phyloP scores from a whole-genome alignment of 2,329 filamentous ascomycete species.

The Juglanconis sp. region DNA sequence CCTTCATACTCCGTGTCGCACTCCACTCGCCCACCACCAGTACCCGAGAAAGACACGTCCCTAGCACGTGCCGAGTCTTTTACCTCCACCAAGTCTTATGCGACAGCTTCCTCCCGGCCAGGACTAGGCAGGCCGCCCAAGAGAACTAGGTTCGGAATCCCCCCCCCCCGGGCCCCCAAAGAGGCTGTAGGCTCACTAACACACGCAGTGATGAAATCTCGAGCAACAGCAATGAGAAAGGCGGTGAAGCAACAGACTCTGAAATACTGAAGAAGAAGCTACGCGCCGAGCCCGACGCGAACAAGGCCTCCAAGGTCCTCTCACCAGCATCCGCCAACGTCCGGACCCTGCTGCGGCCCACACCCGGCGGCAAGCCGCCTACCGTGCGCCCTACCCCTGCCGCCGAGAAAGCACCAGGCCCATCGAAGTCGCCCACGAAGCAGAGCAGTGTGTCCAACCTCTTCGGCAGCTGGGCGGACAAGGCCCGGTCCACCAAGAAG shows the following conservation, averaged over 20 bases:
- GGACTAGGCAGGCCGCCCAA: constrained; percentile 37
- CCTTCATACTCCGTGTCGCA: constrained; percentile 24
- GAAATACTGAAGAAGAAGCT: constrained; percentile 70
- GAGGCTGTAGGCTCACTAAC: constrained; percentile 24
- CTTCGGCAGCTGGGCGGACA: constrained; percentile 57
- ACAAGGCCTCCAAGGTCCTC: constrained; percentile 59
- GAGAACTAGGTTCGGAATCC: constrained; percentile 46
- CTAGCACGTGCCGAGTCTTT: constrained; percentile 8
- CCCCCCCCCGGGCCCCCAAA: constrained; percentile 6
- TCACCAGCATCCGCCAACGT: constrained; percentile 83
- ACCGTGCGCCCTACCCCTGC: constrained; percentile 54
- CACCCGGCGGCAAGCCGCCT: constrained; percentile 54
- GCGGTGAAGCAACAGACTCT: constrained; percentile 40
- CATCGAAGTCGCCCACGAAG: constrained; percentile 63
- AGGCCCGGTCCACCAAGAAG: constrained; percentile 52
- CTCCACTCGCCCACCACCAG: constrained; percentile 39
- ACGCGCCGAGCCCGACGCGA: constrained; percentile 38
- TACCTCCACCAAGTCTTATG: constrained; percentile 7
- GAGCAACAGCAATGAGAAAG: constrained; percentile 75
- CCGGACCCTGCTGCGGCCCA: constrained; percentile 57
- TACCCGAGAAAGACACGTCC: constrained; percentile 47
- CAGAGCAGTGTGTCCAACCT: constrained; percentile 41
- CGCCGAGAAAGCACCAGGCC: constrained; percentile 55
- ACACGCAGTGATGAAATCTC: constrained; percentile 58
- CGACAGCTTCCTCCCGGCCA: constrained; percentile 8